Evolutionary conservation across 805 yeast genomes (phyloP).

Genomic region (Geotrichum ghanense): DNA sequence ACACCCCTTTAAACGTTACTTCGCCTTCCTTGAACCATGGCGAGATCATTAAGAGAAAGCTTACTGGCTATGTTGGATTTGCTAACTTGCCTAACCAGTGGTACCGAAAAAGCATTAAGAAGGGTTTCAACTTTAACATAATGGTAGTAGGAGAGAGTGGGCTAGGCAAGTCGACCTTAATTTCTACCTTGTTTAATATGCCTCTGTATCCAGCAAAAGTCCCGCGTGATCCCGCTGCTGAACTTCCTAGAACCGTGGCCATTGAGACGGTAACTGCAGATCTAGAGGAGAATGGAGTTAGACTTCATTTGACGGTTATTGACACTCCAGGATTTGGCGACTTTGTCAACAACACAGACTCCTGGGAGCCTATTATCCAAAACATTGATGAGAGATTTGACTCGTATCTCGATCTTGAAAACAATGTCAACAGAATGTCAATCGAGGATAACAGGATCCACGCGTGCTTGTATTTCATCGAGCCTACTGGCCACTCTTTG

Average conservation of each 20-base stretch:
- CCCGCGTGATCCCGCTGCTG: slow-evolving; percentile 32
- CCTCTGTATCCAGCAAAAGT: slow-evolving; percentile 38
- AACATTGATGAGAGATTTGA: slow-evolving; percentile 83
- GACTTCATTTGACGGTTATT: slow-evolving; percentile 69
- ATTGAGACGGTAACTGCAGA: slow-evolving; percentile 57
- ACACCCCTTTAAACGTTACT: background rate
- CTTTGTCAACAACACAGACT: slow-evolving; percentile 61
- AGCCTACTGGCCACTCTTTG: slow-evolving; percentile 93
- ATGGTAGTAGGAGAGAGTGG: slow-evolving; percentile 82
- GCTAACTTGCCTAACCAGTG: slow-evolving; percentile 97
- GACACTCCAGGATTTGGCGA: slow-evolving; percentile 96
- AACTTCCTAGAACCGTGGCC: slow-evolving; percentile 35
- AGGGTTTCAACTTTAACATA: slow-evolving; percentile 81
- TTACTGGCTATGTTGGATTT: slow-evolving; percentile 90
- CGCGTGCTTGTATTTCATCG: slow-evolving; percentile 87
- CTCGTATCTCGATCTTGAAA: slow-evolving; percentile 80
- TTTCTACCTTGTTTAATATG: slow-evolving; percentile 78
- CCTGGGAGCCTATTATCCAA: slow-evolving; percentile 86
- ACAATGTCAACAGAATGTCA: slow-evolving; percentile 60
- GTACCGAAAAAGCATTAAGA: slow-evolving; percentile 86
- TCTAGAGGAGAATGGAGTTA: slow-evolving; percentile 90
- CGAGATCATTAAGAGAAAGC: slow-evolving; percentile 35
- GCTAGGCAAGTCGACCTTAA: slow-evolving; percentile 83
- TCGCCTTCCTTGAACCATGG: background rate
- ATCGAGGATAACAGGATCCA: slow-evolving; percentile 79